Evolutionary conservation across 306 rosid species (phyloP).

Genomic region (Lathyrus sativus): DNA sequence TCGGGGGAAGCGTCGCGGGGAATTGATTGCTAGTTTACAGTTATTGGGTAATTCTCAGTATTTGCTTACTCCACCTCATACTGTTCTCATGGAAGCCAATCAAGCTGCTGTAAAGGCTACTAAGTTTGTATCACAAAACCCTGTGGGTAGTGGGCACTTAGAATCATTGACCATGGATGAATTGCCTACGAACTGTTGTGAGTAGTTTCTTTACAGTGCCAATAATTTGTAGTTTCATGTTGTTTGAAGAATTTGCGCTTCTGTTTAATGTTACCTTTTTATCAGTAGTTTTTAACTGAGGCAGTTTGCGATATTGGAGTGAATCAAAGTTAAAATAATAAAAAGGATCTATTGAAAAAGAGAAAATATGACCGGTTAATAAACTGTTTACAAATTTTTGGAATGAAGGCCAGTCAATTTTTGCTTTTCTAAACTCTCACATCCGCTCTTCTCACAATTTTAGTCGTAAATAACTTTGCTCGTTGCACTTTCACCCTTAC

Average conservation of each 20-base stretch:
- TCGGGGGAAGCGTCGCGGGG: constrained; percentile 63
- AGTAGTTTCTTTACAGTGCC: constrained; percentile 43
- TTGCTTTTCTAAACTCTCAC: constrained; percentile 14
- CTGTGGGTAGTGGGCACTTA: constrained; percentile 53
- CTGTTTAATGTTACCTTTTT: constrained; percentile 12
- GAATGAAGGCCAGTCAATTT: constrained; percentile 1
- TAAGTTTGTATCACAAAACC: constrained; percentile 63
- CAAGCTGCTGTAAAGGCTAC: constrained; percentile 92
- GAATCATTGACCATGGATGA: constrained; percentile 58
- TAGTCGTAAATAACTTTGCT: constrained; percentile 19
- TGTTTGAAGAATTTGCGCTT: constrained; percentile 18
- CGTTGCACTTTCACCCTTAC: constrained; percentile 15
- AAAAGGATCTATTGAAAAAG: constrained; percentile 17
- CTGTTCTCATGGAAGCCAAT: constrained; percentile 63
- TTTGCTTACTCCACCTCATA: constrained; percentile 72
- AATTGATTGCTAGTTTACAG: constrained; percentile 73
- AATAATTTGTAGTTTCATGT: constrained; percentile 33
- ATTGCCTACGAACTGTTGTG: constrained; percentile 68
- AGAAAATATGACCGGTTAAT: constrained; percentile 21
- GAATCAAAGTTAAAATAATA: constrained; percentile 18
- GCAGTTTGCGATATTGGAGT: constrained; percentile 16
- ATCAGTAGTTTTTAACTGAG: constrained; percentile 22
- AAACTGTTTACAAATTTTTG: constrained; percentile 6
- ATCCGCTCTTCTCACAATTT: background rate
- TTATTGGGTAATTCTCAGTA: constrained; percentile 68